Evolutionary conservation across 2,329 filamentous ascomycete species (phyloP).

Genomic region (Dactylellina haptotyla): DNA sequence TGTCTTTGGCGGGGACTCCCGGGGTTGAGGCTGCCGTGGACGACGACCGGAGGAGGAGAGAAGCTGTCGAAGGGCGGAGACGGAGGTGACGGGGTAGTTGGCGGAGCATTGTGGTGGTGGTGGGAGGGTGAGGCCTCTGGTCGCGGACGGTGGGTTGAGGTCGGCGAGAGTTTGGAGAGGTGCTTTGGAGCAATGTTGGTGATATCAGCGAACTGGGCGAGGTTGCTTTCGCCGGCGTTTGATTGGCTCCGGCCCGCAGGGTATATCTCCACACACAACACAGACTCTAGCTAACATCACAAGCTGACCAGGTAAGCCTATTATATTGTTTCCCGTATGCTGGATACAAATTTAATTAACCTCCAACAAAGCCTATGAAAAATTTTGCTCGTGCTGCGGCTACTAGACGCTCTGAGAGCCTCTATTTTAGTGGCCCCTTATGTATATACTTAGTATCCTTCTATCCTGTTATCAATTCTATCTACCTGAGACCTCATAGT

Average conservation of each 20-base stretch:
- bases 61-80: conserved; percentile 11
- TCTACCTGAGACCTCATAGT: too few species aligned
- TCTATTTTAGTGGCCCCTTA: too few species aligned
- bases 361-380: background rate
- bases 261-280: conserved; percentile 2
- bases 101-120: conserved; percentile 33
- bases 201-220: conserved; percentile 24
- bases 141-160: background rate
- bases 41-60: conserved; percentile 15
- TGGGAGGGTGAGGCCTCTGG: background rate
- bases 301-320: background rate
- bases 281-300: background rate
- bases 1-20: conserved; percentile 13
- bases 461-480: too few species aligned
- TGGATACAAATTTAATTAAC: background rate
- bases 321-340: too few species aligned
- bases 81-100: conserved; percentile 37
- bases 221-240: conserved; percentile 9
- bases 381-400: too few species aligned
- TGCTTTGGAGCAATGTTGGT: conserved; percentile 15
- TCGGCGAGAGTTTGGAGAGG: background rate
- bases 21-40: conserved; percentile 21
- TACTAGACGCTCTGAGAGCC: too few species aligned
- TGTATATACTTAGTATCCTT: too few species aligned
- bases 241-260: conserved; percentile 8